Conservation (phyloP, 2,329 filamentous ascomycete species). For the Scortechinia acanthostroma region DNA sequence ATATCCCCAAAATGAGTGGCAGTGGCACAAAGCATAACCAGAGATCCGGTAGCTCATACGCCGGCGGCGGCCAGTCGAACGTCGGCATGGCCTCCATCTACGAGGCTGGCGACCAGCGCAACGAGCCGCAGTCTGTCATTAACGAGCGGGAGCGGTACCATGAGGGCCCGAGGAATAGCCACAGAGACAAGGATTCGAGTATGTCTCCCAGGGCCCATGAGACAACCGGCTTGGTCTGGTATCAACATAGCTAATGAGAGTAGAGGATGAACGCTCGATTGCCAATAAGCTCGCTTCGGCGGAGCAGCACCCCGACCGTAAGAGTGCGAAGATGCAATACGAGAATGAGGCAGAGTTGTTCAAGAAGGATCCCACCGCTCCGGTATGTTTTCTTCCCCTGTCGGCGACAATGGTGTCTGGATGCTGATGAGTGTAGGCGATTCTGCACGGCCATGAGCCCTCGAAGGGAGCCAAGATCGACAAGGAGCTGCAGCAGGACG, state of each 20-base stretch:
- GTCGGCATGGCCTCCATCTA: slow-evolving; percentile 64
- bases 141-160: slow-evolving; percentile 53
- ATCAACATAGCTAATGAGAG: neutral
- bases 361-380: slow-evolving; percentile 30
- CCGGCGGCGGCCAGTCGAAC: slow-evolving; percentile 36
- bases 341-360: slow-evolving; percentile 19
- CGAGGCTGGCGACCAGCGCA: slow-evolving; percentile 73
- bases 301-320: slow-evolving; percentile 10
- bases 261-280: slow-evolving; percentile 32
- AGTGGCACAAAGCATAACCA: slow-evolving; percentile 4
- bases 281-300: slow-evolving; percentile 30
- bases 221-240: too few species aligned
- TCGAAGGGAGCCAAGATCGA: slow-evolving; percentile 36
- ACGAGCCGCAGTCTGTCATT: slow-evolving; percentile 40
- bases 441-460: slow-evolving; percentile 32
- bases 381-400: slow-evolving; percentile 16
- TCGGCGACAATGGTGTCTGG: neutral
- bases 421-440: slow-evolving; percentile 18
- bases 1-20: neutral
- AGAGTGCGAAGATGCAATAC: slow-evolving; percentile 11
- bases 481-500: slow-evolving; percentile 28
- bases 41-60: slow-evolving; percentile 5
- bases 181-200: slow-evolving; percentile 68
- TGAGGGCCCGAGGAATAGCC: slow-evolving; percentile 66
- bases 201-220: too few species aligned